Base-by-base conservation (phyloP, 2,329 filamentous ascomycete genomes). In the Pseudocercospora vitis region DNA sequence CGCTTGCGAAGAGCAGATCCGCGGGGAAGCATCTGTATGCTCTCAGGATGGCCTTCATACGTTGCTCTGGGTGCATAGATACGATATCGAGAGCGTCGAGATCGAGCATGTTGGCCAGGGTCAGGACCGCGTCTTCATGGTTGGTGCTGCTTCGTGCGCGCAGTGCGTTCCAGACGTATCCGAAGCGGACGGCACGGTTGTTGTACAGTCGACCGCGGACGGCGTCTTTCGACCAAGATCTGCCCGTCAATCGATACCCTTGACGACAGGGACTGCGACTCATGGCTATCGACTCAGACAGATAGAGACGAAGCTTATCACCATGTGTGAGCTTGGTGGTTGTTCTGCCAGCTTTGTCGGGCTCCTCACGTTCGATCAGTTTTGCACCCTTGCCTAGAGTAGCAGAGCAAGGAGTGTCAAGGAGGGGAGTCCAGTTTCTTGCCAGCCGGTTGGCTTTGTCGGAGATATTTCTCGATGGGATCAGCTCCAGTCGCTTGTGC, bases 151-250 rank as follows among this genome's bases (percentile, higher is more conserved):
- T 42, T 12, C 37, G 37, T n/a, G 37, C 37, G 12, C 37, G 37
- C n/a, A 42, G 24, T n/a, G 37, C 37, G 9, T 42, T 42, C 37
- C 37, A 42, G 12, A 42, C 19, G 37, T 42, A 42, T 42, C 37
- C 37, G 21, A 42, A 42, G 2, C 37, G 7, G 3, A 42, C 37
- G 7, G 21, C 37, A n/a, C 37, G 37, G 24, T 42, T 42, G 4
- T 42, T 42, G 37, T 42, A 42, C 21, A 42, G 37, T 4, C 37
- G 37, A 42, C 37, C 37, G 12, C 37, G 21, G 18, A 42, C 14
- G 19, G 37, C 37, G 12, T 24, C 37, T 42, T 26, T 26, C 19
- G 37, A 42, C 37, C 37, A 42, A n/a, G 21, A 23, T 21, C 21
- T 21, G 9, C 37, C 37, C 21, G 37, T 42, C 12, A 42, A 12